phyloP scores from a whole-genome alignment of 2,329 filamentous ascomycete species.

The Colletotrichum cereale region DNA sequence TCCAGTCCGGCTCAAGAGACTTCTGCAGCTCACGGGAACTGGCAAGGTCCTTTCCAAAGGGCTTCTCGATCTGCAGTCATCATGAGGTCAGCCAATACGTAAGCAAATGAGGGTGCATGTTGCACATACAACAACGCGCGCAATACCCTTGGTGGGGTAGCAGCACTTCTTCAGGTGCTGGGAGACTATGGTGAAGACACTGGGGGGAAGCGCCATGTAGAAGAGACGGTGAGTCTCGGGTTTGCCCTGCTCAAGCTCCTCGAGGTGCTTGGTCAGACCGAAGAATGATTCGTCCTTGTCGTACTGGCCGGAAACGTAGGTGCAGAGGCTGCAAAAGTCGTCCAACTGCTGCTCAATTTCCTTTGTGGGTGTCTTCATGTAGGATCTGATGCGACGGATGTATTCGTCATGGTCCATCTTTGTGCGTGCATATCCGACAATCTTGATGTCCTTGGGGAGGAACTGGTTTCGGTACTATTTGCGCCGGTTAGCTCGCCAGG shows the following conservation, averaged over 20 bases:
- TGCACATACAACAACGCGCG: slow-evolving; percentile 86
- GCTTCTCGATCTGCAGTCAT: slow-evolving; percentile 87
- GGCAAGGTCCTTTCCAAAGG: slow-evolving; percentile 95
- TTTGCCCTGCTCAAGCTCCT: slow-evolving; percentile 84
- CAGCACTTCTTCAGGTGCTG: slow-evolving; percentile 98
- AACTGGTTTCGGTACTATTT: slow-evolving; percentile 96
- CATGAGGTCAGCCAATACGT: slow-evolving; percentile 13
- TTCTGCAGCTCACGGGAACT: slow-evolving; percentile 96
- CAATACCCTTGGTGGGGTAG: slow-evolving; percentile 91
- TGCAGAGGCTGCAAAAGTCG: slow-evolving; percentile 88
- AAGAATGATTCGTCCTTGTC: slow-evolving; percentile 96
- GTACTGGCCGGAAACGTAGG: slow-evolving; percentile 97
- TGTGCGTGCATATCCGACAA: slow-evolving; percentile 98
- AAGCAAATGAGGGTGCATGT: background rate
- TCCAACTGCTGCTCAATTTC: slow-evolving; percentile 96
- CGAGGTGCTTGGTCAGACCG: slow-evolving; percentile 85
- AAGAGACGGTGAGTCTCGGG: slow-evolving; percentile 92
- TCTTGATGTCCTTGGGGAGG: slow-evolving; percentile 94
- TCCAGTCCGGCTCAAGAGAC: slow-evolving; percentile 97
- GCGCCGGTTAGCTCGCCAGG: slow-evolving; percentile 27
- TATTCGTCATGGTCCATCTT: slow-evolving; percentile 99
- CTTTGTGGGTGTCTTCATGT: slow-evolving; percentile 99
- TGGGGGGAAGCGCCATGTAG: slow-evolving; percentile 99
- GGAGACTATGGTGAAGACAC: slow-evolving; percentile 97
- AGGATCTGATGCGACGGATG: slow-evolving; percentile 92